A percentile compares a stretch with the other conserved stretches of the same genome.
Evolutionary conservation across 768 basidiomycete species (phyloP).

Genomic region (Podaxis sp.): DNA sequence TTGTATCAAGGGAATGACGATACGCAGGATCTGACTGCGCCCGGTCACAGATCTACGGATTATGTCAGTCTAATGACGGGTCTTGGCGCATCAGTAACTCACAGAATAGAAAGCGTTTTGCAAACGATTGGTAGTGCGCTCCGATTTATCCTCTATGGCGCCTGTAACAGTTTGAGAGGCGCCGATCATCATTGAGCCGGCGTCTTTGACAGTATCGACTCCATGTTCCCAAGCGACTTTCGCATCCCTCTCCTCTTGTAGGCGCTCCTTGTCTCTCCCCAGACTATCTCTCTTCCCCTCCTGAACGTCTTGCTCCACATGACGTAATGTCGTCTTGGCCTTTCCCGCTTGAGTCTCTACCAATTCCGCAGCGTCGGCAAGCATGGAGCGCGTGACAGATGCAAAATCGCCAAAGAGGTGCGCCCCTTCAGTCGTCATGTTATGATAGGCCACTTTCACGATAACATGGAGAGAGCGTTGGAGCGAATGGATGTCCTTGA

Average conservation of each 20-base stretch:
- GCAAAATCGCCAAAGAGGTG: conserved; percentile 60
- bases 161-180: conserved; percentile 41
- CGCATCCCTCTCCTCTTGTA: conserved; percentile 48
- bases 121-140: conserved; percentile 40
- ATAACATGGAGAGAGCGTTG: conserved; percentile 49
- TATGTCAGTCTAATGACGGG: background rate
- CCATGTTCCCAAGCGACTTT: conserved; percentile 61
- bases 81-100: conserved; percentile 7
- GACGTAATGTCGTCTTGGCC: conserved; percentile 52
- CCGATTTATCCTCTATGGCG: conserved; percentile 41
- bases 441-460: conserved; percentile 51
- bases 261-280: conserved; percentile 49
- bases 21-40: conserved; percentile 63
- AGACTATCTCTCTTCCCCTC: conserved; percentile 56
- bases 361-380: conserved; percentile 65
- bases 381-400: conserved; percentile 59
- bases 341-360: conserved; percentile 49
- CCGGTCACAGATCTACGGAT: conserved; percentile 55
- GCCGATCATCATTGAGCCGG: conserved; percentile 57
- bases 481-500: conserved; percentile 48
- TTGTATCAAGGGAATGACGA: conserved; percentile 50
- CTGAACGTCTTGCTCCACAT: conserved; percentile 57
- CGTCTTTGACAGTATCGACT: conserved; percentile 62
- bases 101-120: conserved; percentile 56
- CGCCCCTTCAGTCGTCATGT: conserved; percentile 49